Percentiles rank a stretch among this genome's conserved stretches.
phyloP scores from a whole-genome alignment of 2,329 filamentous ascomycete genomes.

The Paecilomyces dactylethromorphus region DNA sequence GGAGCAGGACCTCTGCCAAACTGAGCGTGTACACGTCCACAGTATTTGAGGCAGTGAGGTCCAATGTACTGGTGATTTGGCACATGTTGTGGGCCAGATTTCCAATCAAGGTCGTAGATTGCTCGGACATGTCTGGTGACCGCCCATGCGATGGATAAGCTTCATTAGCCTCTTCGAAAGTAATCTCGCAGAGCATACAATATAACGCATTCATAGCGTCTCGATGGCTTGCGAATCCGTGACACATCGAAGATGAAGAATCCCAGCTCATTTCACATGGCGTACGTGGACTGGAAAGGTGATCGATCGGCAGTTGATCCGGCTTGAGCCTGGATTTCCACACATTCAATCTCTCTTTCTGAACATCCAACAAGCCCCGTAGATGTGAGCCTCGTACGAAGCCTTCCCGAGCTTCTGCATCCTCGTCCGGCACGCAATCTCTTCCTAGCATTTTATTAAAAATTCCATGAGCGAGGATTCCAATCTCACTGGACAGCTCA shows the following conservation, averaged over 20 bases:
- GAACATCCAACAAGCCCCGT: constrained; percentile 9
- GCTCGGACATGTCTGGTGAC: not conserved
- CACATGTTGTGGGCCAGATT: not conserved
- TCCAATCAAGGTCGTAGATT: not conserved
- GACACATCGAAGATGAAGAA: not conserved
- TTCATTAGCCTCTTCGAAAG: not conserved
- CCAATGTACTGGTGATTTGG: not conserved
- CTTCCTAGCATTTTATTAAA: not conserved
- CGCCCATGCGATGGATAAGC: not conserved
- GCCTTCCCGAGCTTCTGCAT: constrained; percentile 5
- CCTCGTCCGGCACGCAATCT: not conserved
- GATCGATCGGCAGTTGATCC: not conserved
- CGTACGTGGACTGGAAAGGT: not conserved
- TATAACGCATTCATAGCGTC: not conserved
- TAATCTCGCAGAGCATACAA: not conserved
- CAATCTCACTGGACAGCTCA: not conserved
- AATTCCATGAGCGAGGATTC: not conserved
- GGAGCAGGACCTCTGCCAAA: not conserved
- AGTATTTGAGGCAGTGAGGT: not conserved
- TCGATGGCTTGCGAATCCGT: not conserved
- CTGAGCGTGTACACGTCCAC: not conserved
- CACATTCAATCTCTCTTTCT: constrained; percentile 9
- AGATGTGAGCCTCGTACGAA: constrained; percentile 11
- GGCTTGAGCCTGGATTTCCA: constrained; percentile 8
- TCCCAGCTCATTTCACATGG: not conserved